These are phyloP conservation scores for Yamadazyma taylorii DNA, from an alignment of 1,139 yeast species.

Conservation along the genomic window DNA sequence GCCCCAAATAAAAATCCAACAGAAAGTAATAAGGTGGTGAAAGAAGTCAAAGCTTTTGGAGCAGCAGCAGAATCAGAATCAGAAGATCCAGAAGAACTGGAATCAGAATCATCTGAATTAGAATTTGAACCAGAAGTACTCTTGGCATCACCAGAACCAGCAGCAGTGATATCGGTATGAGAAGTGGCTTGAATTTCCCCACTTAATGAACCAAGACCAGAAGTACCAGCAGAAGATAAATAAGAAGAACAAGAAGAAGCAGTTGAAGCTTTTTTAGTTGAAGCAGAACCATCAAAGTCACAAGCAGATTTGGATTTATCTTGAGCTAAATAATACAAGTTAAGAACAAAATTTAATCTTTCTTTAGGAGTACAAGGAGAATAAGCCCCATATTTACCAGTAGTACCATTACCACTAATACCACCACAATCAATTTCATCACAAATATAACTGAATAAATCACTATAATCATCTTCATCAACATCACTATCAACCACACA, in stretches of 20 bases:
- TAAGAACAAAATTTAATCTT: conserved; percentile 41
- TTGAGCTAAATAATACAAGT: conserved; percentile 38
- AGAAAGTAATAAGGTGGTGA: conserved; percentile 9
- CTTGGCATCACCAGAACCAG: conserved; percentile 18
- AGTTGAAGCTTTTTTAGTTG: conserved; percentile 28
- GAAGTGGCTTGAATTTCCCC: conserved; percentile 25
- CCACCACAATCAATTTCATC: conserved; percentile 42
- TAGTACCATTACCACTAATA: conserved; percentile 36
- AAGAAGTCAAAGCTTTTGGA: conserved; percentile 16
- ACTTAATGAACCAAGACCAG: conserved; percentile 28
- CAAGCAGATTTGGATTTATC: conserved; percentile 34
- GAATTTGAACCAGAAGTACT: conserved; percentile 25
- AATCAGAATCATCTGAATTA: conserved; percentile 17
- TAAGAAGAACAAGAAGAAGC: conserved; percentile 34
- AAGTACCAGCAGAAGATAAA: conserved; percentile 26
- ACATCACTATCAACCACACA: conserved; percentile 53
- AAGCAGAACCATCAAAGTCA: conserved; percentile 43
- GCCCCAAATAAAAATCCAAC: conserved; percentile 19
- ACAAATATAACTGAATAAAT: conserved; percentile 56
- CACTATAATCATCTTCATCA: conserved; percentile 48
- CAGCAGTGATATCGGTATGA: conserved; percentile 15
- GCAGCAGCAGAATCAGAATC: conserved; percentile 20
- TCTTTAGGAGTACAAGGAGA: conserved; percentile 42
- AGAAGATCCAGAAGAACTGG: conserved; percentile 28
- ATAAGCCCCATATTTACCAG: conserved; percentile 42